Evolutionary conservation across 306 rosid genomes (phyloP).

Genomic region (Ochetophila trinervis): DNA sequence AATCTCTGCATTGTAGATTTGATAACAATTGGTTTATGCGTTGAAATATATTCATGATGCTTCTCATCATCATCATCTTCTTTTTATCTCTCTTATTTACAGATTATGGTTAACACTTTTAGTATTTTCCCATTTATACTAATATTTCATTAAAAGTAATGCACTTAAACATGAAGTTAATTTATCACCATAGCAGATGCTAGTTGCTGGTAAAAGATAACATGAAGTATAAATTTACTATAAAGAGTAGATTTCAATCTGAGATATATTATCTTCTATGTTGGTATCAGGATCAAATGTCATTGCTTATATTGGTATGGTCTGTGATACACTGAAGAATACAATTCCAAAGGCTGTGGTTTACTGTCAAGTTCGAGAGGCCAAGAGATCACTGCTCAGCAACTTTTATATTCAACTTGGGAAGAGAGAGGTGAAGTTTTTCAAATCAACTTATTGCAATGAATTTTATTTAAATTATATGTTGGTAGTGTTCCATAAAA

Average conservation of each 20-base stretch:
- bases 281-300: slow-evolving; percentile 82
- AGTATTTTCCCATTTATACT: not conserved
- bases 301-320: slow-evolving; percentile 79
- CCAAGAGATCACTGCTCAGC: slow-evolving; percentile 86
- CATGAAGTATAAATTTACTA: not conserved
- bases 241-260: not conserved
- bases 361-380: slow-evolving; percentile 99
- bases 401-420: slow-evolving; percentile 78
- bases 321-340: slow-evolving; percentile 75
- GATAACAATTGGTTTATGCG: not conserved
- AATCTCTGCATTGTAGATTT: not conserved
- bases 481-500: too few species aligned
- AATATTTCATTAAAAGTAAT: too few species aligned
- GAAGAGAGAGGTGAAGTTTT: slow-evolving; percentile 69
- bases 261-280: slow-evolving; percentile 10
- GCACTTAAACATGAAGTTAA: not conserved
- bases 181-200: not conserved
- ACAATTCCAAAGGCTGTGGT: slow-evolving; percentile 98
- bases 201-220: not conserved
- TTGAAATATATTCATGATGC: not conserved
- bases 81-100: not conserved
- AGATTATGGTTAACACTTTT: not conserved
- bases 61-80: not conserved
- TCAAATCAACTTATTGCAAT: not conserved
- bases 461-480: not conserved